Conservation (phyloP, 306 rosid genomes). For the Castanopsis chinensis region DNA sequence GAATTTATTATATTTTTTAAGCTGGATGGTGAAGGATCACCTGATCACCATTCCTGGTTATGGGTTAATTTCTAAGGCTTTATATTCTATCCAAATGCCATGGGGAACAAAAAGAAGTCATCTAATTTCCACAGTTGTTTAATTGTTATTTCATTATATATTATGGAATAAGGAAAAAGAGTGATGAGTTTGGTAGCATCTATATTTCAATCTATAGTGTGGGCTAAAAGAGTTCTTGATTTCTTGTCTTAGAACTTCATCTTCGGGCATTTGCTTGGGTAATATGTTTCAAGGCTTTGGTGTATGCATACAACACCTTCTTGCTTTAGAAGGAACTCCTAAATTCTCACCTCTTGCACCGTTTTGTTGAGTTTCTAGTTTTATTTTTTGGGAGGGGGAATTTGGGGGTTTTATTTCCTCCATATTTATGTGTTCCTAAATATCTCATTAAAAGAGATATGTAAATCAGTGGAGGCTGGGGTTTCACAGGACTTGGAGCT, state of each 20-base stretch:
- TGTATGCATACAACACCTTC: neutral
- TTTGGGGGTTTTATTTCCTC: neutral
- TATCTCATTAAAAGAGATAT: neutral
- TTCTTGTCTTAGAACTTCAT: no score
- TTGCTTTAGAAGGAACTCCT: neutral
- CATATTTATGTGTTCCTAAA: neutral
- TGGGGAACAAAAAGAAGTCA: neutral
- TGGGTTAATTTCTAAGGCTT: no score
- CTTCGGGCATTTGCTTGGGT: no score
- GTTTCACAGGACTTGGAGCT: neutral
- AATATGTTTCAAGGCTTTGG: neutral
- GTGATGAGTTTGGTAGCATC: neutral
- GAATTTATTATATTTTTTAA: no score
- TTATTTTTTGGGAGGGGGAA: neutral
- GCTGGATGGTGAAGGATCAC: no score
- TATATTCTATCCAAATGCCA: no score
- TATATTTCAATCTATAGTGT: neutral
- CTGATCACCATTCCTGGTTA: no score
- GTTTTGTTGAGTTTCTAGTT: neutral
- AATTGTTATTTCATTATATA: neutral
- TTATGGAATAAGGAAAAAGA: neutral
- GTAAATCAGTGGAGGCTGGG: neutral
- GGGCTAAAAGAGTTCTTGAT: neutral
- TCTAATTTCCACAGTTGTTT: neutral
- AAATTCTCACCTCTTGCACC: neutral